Base-by-base conservation (phyloP, 768 basidiomycete genomes). In the Coprinopsis cinerea region DNA sequence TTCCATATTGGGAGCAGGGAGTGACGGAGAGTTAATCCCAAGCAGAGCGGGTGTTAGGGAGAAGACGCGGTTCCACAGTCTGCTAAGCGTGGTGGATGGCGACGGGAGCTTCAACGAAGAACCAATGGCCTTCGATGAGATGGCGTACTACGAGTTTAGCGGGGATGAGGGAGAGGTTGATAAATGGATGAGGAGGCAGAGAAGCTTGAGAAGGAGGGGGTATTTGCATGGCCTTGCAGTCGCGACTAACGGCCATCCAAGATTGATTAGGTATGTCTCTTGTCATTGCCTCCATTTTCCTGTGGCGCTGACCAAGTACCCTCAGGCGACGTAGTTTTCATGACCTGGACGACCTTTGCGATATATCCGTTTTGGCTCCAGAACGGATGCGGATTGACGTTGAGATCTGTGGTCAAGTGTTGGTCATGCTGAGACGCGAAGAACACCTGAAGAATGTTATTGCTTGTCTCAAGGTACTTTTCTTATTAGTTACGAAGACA, bases 351-450 rank as follows among this genome's bases (percentile, higher is more conserved):
- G 73, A 77, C n/a, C 70, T 82, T 54, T 68, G 65, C 32, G 68
- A 68, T 42, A 60, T 74, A 51, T 68, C 68, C 28, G 66, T 82
- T 10, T 62, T 88, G 36, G 72, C 75, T 2, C 53, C 73, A 5
- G 83, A 88, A 48, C 71, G 77, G 57, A 86, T 91, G 85, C 77
- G 74, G 44, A 79, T 87, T 35, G 88, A 91, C 57, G 88, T 89
- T 30, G 86, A 85, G 57, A 71, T 91, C 14, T 83, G 83, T 58
- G 85, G 84, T 3, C 83, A 90, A 59, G 61, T 86, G 41, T 69
- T 91, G 18, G 75, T 84, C 55, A 79, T 88, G 79, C 69, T 67
- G 27, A 69, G 88, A 36, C 74, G 88, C 57, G 82, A 83, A 60
- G 69, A 72, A 51, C 87, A 90, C 62, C 67, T 91, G 28, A 70